A percentile compares a stretch with the other conserved stretches of the same genome.
Evolutionary conservation across 306 rosid genomes (phyloP).

Genomic region (Quercus ilex): DNA sequence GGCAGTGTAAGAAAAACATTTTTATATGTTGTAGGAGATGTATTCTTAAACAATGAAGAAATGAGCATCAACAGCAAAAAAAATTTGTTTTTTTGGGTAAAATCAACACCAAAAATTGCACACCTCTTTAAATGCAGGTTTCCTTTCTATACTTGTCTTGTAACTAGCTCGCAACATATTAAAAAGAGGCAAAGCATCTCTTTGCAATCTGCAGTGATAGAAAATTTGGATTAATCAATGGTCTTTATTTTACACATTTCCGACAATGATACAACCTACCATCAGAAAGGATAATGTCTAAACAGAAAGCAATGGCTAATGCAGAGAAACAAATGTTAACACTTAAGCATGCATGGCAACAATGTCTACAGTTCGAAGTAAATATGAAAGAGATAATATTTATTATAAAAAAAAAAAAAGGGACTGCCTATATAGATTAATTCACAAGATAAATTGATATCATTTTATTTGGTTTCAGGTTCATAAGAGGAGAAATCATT

Average conservation of each 20-base stretch:
- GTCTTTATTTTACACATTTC: neutral
- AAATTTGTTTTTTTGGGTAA: no score
- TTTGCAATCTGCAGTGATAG: constrained; percentile 66
- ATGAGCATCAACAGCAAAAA: no score
- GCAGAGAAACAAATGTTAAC: constrained; percentile 4
- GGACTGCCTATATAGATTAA: no score
- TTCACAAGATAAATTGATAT: no score
- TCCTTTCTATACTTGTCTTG: constrained; percentile 69
- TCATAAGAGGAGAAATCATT: no score
- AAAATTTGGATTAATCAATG: neutral
- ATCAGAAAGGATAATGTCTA: neutral
- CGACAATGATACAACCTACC: neutral
- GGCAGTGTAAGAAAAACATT: neutral
- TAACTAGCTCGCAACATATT: constrained; percentile 67
- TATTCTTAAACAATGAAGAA: neutral
- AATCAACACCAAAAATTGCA: neutral
- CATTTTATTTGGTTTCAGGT: no score
- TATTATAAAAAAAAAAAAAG: neutral
- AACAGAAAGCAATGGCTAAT: neutral
- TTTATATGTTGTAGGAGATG: neutral
- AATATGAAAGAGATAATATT: neutral
- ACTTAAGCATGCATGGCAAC: neutral
- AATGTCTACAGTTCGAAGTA: neutral
- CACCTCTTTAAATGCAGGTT: constrained; percentile 84
- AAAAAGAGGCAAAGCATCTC: constrained; percentile 89